Evolutionary conservation across 768 basidiomycete species (phyloP).

Genomic region (Hericium alpestre): DNA sequence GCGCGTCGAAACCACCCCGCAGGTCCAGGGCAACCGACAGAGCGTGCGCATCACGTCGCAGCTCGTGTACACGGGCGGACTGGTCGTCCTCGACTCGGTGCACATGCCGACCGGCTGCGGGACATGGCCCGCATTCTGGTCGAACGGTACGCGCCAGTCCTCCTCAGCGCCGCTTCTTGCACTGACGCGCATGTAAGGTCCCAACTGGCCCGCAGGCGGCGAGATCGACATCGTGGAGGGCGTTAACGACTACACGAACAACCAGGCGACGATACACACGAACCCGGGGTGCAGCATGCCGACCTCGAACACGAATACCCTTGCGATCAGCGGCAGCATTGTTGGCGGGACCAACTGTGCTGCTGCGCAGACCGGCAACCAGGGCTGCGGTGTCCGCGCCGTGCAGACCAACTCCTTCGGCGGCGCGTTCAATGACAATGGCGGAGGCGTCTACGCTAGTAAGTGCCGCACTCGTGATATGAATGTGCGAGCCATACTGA

Average conservation of each 20-base stretch:
- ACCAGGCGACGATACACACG: constrained; percentile 79
- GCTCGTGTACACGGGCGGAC: constrained; percentile 46
- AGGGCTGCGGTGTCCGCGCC: constrained; percentile 75
- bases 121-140: constrained; percentile 50
- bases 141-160: background rate
- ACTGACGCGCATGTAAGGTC: constrained; percentile 19
- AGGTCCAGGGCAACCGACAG: constrained; percentile 55
- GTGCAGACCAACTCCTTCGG: constrained; percentile 59
- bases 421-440: constrained; percentile 72
- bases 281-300: constrained; percentile 57
- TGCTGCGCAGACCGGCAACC: constrained; percentile 56
- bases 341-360: constrained; percentile 66
- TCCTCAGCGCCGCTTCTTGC: no score
- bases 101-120: constrained; percentile 91
- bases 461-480: constrained; percentile 22
- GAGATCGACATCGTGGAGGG: constrained; percentile 85
- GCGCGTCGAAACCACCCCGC: constrained; percentile 77
- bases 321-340: constrained; percentile 53
- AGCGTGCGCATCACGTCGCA: constrained; percentile 71
- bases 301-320: constrained; percentile 30
- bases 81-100: constrained; percentile 73
- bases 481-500: background rate
- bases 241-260: constrained; percentile 68
- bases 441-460: constrained; percentile 89
- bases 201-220: constrained; percentile 55